Base-by-base conservation (phyloP, 305 asterid species). In the Fraxinus sp. region DNA sequence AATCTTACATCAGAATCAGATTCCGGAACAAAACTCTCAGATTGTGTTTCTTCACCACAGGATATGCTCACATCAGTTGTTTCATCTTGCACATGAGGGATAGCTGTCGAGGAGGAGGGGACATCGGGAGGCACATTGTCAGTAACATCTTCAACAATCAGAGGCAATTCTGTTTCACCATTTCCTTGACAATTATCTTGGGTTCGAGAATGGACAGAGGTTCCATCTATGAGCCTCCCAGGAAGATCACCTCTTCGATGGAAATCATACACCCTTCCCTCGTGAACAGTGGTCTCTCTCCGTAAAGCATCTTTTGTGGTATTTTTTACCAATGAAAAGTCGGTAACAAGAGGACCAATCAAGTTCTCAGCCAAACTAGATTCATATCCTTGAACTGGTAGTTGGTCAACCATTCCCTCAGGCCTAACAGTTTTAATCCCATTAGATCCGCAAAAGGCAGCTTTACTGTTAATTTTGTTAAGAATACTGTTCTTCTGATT, bases 91-190 rank as follows among this genome's bases (percentile, higher is more conserved):
- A 87, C 86, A n/a, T 26, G 86, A n/a, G 89, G 88, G 73, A 86
- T 80, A 30, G 82, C 81, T 75, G 70, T 73, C 0, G 90, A 84
- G 79, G 88, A 83, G 30, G 85, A 81, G 13, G 83, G 86, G 36
- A 80, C 84, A 78, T 84, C 91, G 72, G 81, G 78, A 72, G 92
- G 90, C 82, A 84, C 33, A 37, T 24, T 79, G 74, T 74, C 86
- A 39, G 92, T 86, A 62, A 85, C 93, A 87, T 90, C 96, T 90
- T 91, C 94, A 82, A 88, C 89, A 80, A 82, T 81, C 80, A 83
- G 71, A 73, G 89, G 84, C 70, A 79, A 84, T 83, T 86, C 89
- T 66, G 68, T 82, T 55, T 57, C 5, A 46, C 85, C 64, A 79
- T 55, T 80, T 82, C 82, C 79, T 14, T 75, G 80, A 59, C 70